Percentiles rank a stretch among this genome's conserved stretches.
These are phyloP conservation scores for Gaeumannomyces tritici DNA, from an alignment of 2,329 filamentous ascomycete species.

Conservation along the genomic window DNA sequence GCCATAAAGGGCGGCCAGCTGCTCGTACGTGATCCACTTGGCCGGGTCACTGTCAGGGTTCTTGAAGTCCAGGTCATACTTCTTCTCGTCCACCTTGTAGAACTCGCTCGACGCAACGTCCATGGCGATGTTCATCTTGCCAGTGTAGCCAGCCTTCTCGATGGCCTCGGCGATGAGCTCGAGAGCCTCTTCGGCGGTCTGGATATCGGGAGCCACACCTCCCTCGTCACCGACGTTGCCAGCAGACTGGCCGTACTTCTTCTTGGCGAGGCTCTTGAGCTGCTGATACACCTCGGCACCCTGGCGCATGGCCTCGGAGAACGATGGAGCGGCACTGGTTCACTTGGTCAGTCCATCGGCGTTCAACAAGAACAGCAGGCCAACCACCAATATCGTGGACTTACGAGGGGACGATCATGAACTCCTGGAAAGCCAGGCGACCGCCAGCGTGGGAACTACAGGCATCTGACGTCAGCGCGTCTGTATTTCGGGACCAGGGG, in stretches of 20 bases:
- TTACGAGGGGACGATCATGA: slow-evolving; percentile 85
- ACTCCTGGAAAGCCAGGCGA: slow-evolving; percentile 89
- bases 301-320: slow-evolving; percentile 93
- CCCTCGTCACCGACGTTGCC: slow-evolving; percentile 99
- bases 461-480: slow-evolving; percentile 19
- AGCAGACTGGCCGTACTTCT: slow-evolving; percentile 98
- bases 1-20: slow-evolving; percentile 89
- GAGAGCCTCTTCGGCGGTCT: slow-evolving; percentile 92
- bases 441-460: slow-evolving; percentile 87
- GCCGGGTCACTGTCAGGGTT: slow-evolving; percentile 91
- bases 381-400: slow-evolving; percentile 18
- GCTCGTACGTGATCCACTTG: slow-evolving; percentile 99
- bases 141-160: slow-evolving; percentile 89
- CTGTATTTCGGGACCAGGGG: background rate
- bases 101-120: slow-evolving; percentile 99
- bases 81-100: slow-evolving; percentile 96
- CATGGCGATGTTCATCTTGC: slow-evolving; percentile 97
- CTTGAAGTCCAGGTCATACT: slow-evolving; percentile 99
- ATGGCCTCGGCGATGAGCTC: slow-evolving; percentile 93
- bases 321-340: slow-evolving; percentile 67
- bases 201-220: slow-evolving; percentile 98
- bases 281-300: slow-evolving; percentile 97
- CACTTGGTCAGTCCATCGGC: background rate
- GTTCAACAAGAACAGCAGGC: background rate
- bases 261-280: slow-evolving; percentile 94